phyloP scores from a whole-genome alignment of 371 early-diverging fungal genomes.

The Mucor plumbeus region DNA sequence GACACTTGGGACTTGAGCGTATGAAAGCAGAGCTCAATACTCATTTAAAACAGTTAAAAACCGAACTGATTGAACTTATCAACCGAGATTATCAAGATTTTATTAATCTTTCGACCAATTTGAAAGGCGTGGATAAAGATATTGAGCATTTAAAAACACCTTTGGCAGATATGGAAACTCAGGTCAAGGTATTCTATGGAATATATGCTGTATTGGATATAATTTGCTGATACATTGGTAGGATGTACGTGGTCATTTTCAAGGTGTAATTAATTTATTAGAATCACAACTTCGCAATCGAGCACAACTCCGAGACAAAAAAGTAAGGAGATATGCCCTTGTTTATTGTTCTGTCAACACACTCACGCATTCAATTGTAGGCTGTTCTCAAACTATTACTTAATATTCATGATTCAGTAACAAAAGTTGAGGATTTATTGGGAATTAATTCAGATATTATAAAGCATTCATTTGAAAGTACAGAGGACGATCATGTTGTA shows the following conservation, averaged over 20 bases:
- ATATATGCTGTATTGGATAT: background rate
- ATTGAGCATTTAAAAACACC: slow-evolving; percentile 68
- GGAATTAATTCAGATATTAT: slow-evolving; percentile 54
- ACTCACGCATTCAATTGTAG: slow-evolving; percentile 28
- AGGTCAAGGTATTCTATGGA: slow-evolving; percentile 58
- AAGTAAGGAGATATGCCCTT: slow-evolving; percentile 41
- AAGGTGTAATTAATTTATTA: slow-evolving; percentile 59
- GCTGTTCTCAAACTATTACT: slow-evolving; percentile 68
- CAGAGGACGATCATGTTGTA: slow-evolving; percentile 16
- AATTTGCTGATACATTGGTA: slow-evolving; percentile 15
- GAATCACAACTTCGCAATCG: slow-evolving; percentile 66
- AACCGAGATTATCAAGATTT: slow-evolving; percentile 85
- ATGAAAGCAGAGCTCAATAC: slow-evolving; percentile 69
- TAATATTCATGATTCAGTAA: slow-evolving; percentile 75
- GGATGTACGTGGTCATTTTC: slow-evolving; percentile 56
- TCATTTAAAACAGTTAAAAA: slow-evolving; percentile 67
- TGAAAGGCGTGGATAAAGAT: slow-evolving; percentile 78
- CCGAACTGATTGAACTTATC: slow-evolving; percentile 81
- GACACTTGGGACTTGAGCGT: slow-evolving; percentile 70
- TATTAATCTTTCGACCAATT: slow-evolving; percentile 78
- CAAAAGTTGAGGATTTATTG: slow-evolving; percentile 77
- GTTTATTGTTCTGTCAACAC: background rate
- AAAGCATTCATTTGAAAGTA: slow-evolving; percentile 17
- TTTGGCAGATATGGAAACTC: slow-evolving; percentile 58
- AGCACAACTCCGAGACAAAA: slow-evolving; percentile 70